Conservation (phyloP, 306 rosid species). For the Quillaja saponaria region DNA sequence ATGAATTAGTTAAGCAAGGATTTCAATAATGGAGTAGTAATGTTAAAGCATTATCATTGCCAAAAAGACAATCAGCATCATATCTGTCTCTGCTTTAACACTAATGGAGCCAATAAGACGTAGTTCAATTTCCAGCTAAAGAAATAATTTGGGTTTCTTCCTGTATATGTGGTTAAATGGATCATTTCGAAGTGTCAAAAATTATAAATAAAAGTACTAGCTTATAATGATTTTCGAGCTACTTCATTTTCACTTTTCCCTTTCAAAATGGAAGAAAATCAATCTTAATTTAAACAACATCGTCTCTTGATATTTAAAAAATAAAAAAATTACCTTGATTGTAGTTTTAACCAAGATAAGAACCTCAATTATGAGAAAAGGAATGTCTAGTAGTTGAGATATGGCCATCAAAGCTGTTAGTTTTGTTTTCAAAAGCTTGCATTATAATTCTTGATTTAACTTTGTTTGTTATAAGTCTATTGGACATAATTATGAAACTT, state of each 20-base stretch:
- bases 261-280: too few species aligned
- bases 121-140: too few species aligned
- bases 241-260: too few species aligned
- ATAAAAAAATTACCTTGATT: too few species aligned
- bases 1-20: slow-evolving; percentile 40
- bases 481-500: slow-evolving; percentile 22
- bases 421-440: slow-evolving; percentile 36
- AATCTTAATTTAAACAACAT: too few species aligned
- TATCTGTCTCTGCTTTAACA: background rate
- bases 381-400: slow-evolving; percentile 42
- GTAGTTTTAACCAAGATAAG: slow-evolving; percentile 17
- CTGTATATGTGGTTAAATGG: too few species aligned
- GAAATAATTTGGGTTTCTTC: too few species aligned
- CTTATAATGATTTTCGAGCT: too few species aligned
- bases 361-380: slow-evolving; percentile 7
- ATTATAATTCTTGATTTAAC: slow-evolving; percentile 31
- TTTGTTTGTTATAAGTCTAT: slow-evolving; percentile 27
- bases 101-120: background rate
- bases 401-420: slow-evolving; percentile 44
- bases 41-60: slow-evolving; percentile 52
- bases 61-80: slow-evolving; percentile 41
- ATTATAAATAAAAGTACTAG: too few species aligned
- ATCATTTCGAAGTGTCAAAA: too few species aligned
- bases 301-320: too few species aligned
- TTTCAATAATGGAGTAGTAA: slow-evolving; percentile 51